Conservation (phyloP, 1,139 yeast species). For the Williopsis jadinii region DNA sequence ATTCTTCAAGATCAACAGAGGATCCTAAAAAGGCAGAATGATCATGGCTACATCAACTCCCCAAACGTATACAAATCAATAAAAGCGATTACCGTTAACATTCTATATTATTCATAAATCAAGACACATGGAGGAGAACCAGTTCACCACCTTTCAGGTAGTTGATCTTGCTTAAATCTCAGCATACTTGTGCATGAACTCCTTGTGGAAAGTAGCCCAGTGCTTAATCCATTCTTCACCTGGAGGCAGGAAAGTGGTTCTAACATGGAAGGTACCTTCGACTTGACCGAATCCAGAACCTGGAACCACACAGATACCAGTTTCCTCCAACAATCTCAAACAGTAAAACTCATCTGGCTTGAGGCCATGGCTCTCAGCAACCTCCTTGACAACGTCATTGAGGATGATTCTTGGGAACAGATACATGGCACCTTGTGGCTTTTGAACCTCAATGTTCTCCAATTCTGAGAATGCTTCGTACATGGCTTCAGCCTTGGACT, state of each 20-base stretch:
- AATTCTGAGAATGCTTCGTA: constrained; percentile 64
- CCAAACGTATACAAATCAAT: not conserved
- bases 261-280: constrained; percentile 79
- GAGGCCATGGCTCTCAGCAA: constrained; percentile 48
- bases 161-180: not conserved
- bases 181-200: constrained; percentile 55
- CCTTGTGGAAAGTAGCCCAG: constrained; percentile 71
- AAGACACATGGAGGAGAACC: too few species aligned
- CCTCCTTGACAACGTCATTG: constrained; percentile 51
- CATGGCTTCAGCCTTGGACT: constrained; percentile 54
- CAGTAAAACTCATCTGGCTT: constrained; percentile 86
- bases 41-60: not conserved
- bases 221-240: constrained; percentile 80
- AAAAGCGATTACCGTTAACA: not conserved
- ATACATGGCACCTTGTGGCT: constrained; percentile 97
- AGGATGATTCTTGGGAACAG: constrained; percentile 75
- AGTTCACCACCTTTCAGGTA: too few species aligned
- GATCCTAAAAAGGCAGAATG: constrained; percentile 4
- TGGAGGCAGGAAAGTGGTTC: constrained; percentile 95
- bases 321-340: constrained; percentile 65
- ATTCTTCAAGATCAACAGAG: constrained; percentile 1
- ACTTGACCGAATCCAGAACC: constrained; percentile 96
- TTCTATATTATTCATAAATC: too few species aligned
- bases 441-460: constrained; percentile 79
- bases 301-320: constrained; percentile 98